These are phyloP conservation scores for Ramichloridium luteum DNA, from an alignment of 2,329 filamentous ascomycete genomes.

Conservation along the genomic window DNA sequence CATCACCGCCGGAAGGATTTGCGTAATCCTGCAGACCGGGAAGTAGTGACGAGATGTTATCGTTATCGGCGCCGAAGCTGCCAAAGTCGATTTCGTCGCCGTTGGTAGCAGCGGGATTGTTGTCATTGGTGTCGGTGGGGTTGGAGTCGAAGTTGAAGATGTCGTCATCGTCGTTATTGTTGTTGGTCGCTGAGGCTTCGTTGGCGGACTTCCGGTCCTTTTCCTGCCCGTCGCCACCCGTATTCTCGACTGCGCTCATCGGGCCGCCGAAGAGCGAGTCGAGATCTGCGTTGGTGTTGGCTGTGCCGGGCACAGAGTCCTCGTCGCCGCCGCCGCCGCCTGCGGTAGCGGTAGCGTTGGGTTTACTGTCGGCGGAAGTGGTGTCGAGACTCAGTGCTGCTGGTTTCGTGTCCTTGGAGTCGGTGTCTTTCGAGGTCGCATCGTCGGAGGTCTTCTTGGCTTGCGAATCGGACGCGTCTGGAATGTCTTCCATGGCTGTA, in stretches of 20 bases:
- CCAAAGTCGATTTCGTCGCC: constrained; percentile 25
- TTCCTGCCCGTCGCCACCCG: constrained; percentile 2
- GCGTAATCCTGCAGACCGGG: constrained; percentile 32
- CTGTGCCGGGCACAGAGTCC: constrained; percentile 18
- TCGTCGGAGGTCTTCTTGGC: too few species aligned
- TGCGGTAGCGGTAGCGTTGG: not conserved
- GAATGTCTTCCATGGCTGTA: not conserved
- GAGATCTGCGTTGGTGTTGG: constrained; percentile 21
- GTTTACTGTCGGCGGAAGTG: constrained; percentile 4
- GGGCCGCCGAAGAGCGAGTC: constrained; percentile 26
- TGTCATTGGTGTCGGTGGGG: constrained; percentile 10
- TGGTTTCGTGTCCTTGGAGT: not conserved
- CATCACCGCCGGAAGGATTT: constrained; percentile 18
- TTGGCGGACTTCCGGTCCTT: not conserved
- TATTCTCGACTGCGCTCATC: constrained; percentile 10
- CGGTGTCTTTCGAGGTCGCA: not conserved
- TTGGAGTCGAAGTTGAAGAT: constrained; percentile 6
- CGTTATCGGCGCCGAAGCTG: constrained; percentile 16
- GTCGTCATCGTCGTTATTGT: not conserved
- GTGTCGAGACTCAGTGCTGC: not conserved
- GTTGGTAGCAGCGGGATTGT: constrained; percentile 10
- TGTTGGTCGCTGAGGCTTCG: not conserved
- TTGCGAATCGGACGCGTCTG: too few species aligned
- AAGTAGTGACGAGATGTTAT: constrained; percentile 26
- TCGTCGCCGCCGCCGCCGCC: constrained; percentile 6